Percentiles rank a stretch among this genome's conserved stretches.
These are phyloP conservation scores for Wilcoxina mikolae DNA, from an alignment of 495 filamentous ascomycete species.

Conservation along the genomic window DNA sequence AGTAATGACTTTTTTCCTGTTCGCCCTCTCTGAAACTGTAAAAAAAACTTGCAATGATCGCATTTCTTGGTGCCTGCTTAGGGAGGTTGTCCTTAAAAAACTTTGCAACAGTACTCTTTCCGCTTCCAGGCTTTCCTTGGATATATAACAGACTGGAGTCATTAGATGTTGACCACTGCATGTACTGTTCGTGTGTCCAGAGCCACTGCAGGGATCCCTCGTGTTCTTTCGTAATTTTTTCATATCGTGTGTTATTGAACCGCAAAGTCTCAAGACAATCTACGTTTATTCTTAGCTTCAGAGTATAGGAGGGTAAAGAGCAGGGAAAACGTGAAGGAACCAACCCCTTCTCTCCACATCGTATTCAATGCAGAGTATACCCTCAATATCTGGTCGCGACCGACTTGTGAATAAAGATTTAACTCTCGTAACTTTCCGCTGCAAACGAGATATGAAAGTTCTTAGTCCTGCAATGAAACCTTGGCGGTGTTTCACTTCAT, in stretches of 20 bases:
- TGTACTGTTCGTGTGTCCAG: background rate
- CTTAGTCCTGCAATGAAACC: background rate
- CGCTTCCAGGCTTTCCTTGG: conserved; percentile 8
- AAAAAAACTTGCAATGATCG: background rate
- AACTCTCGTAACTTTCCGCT: background rate
- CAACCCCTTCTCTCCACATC: background rate
- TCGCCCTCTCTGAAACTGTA: conserved; percentile 1
- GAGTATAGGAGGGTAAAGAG: background rate
- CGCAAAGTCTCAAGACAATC: background rate
- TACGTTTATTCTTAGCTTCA: background rate
- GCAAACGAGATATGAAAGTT: background rate
- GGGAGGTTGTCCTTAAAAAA: background rate
- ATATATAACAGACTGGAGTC: background rate
- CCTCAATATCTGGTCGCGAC: background rate
- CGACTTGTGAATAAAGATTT: background rate
- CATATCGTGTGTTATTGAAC: conserved; percentile 5
- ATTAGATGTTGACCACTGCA: background rate
- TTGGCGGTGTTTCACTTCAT: background rate
- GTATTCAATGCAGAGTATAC: background rate
- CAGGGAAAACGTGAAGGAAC: background rate
- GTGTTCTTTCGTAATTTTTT: conserved; percentile 5
- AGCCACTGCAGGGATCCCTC: background rate
- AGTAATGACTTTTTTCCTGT: background rate
- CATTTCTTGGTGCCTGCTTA: background rate
- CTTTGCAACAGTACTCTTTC: background rate